These are phyloP conservation scores for Phytophthora colocasiae DNA, from an alignment of 352 stramenopile species.

Conservation along the genomic window DNA sequence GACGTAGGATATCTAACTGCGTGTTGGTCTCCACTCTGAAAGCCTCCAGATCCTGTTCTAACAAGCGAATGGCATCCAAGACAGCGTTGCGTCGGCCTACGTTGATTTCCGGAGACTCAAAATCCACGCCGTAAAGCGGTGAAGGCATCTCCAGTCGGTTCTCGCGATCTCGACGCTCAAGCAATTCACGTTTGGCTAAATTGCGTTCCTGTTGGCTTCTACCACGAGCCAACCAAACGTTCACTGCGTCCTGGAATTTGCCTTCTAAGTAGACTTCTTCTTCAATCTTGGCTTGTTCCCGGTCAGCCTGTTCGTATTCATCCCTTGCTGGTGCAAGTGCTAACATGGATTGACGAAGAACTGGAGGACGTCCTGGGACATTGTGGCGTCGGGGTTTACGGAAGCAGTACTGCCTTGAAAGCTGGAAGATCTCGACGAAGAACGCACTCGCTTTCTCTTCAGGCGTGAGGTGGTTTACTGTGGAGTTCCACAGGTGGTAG, in stretches of 20 bases:
- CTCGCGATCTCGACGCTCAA: conserved; percentile 32
- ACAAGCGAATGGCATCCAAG: conserved; percentile 46
- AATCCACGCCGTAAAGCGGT: conserved; percentile 68
- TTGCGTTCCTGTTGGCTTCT: conserved; percentile 48
- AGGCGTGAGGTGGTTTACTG: conserved; percentile 54
- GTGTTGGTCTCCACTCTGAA: conserved; percentile 74
- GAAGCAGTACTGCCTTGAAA: conserved; percentile 81
- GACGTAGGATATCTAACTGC: conserved; percentile 57
- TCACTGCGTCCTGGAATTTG: conserved; percentile 66
- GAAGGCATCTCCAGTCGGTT: conserved; percentile 52
- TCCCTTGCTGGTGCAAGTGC: conserved; percentile 20
- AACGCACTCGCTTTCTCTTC: conserved; percentile 67
- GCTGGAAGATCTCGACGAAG: conserved; percentile 79
- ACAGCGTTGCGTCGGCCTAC: conserved; percentile 69
- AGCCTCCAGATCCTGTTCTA: conserved; percentile 63
- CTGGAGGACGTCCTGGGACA: conserved; percentile 21
- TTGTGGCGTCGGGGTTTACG: conserved; percentile 68
- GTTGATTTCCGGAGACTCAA: conserved; percentile 68
- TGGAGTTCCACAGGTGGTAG: conserved; percentile 81
- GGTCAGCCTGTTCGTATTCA: conserved; percentile 29
- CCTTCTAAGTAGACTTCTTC: conserved; percentile 75
- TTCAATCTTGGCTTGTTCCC: conserved; percentile 36
- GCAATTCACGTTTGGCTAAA: conserved; percentile 40
- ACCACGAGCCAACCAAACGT: conserved; percentile 50
- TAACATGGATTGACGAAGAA: conserved; percentile 10